Percentiles rank a stretch among this genome's conserved stretches.
phyloP scores from a whole-genome alignment of 768 basidiomycete genomes.

The Suillus decipiens region DNA sequence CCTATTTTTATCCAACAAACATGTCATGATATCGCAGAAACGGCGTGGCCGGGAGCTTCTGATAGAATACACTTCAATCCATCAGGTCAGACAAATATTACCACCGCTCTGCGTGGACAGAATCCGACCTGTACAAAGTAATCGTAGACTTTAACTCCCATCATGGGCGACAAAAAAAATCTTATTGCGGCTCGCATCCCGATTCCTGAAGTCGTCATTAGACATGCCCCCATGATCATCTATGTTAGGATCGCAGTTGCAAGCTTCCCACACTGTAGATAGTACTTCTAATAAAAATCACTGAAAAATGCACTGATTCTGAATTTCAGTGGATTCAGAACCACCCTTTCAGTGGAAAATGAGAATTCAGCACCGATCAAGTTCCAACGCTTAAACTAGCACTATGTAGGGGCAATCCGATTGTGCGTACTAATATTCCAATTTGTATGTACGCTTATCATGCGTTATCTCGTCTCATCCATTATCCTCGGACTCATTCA shows the following conservation, averaged over 20 bases:
- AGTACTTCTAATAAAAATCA: too few species aligned
- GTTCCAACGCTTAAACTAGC: too few species aligned
- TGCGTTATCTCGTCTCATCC: too few species aligned
- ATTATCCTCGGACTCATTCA: too few species aligned
- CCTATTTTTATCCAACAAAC: neutral
- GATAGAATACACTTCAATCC: neutral
- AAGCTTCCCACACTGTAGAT: neutral
- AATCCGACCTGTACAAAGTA: neutral
- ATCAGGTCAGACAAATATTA: neutral
- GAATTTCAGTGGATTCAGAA: too few species aligned
- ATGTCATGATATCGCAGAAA: neutral
- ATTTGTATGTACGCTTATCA: too few species aligned
- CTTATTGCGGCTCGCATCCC: neutral
- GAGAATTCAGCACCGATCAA: too few species aligned
- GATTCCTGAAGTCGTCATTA: neutral
- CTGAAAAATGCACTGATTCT: too few species aligned
- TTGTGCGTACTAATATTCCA: too few species aligned
- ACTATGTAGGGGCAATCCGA: too few species aligned
- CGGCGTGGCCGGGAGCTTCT: neutral
- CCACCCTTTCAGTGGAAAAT: too few species aligned
- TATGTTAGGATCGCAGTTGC: neutral
- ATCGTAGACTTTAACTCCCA: neutral
- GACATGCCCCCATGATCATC: constrained; percentile 3
- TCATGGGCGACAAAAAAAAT: neutral
- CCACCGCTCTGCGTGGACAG: neutral